Base-by-base conservation (phyloP, 2,329 filamentous ascomycete genomes). In the Diaporthe citri region DNA sequence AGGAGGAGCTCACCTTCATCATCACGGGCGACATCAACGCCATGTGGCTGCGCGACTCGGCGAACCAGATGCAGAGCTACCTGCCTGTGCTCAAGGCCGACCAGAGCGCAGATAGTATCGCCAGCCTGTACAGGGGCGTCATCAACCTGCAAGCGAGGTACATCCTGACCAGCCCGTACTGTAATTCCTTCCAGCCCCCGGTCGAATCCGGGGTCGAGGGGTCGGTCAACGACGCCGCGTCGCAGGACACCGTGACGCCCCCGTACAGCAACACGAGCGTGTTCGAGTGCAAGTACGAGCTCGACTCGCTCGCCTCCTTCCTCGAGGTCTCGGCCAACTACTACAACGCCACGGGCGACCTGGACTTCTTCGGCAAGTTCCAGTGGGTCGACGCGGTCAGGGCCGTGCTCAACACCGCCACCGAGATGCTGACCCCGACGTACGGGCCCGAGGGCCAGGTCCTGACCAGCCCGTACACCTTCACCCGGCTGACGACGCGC, bases 271-370 rank as follows among this genome's bases (percentile, higher is more conserved):
- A 89, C 1, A 87, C 87, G 2, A 88, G 92, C 51, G 95, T 97
- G 0, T 98, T 97, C 81, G 96, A 98, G 83, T 98, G 96, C 89
- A 98, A 98, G 84, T 98, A 97, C 83, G 96, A 98, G 85, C 91
- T 98, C 60, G 96, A 98, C 85, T 96, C 94, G 15, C 89, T 98
- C 1, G 95, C 96, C 0, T 92, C 95, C 41, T 98, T 98, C 83
- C 88, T 98, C 10, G 91, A 94, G 56, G 88, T 98, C 7, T 92
- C 91, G 1, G 94, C 94, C 77, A 91, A 97, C 80, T 98, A 97
- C 86, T 90, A 94, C 84, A 87, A 90, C 31, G 88, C 90, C 76
- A 97, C 95, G 0, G 88, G 88, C 0, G 96, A 96, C 51, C 90
- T 87, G 0, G 89, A 88, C 72, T 95, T 95, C 76, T 98, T 97